Evolutionary conservation across 257 asterid species (phyloP).

Genomic region (Solanum chilense): DNA sequence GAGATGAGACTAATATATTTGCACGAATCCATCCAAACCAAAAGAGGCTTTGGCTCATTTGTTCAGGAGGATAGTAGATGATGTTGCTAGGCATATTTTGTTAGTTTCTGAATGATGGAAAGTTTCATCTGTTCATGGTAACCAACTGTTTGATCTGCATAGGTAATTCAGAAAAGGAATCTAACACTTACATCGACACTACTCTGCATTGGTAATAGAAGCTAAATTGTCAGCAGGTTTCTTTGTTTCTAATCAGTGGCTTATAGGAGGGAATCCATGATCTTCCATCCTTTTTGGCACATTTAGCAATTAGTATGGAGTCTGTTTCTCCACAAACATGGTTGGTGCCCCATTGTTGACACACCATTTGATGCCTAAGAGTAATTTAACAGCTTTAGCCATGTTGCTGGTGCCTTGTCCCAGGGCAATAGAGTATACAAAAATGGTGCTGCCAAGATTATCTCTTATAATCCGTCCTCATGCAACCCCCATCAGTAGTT

Average conservation of each 20-base stretch:
- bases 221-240: background rate
- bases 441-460: background rate
- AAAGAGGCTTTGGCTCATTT: background rate
- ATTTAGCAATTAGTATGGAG: background rate
- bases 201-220: background rate
- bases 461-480: background rate
- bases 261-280: background rate
- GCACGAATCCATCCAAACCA: background rate
- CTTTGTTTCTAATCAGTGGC: background rate
- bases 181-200: background rate
- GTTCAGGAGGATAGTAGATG: background rate
- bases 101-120: background rate
- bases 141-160: background rate
- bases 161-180: background rate
- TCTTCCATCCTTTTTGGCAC: background rate
- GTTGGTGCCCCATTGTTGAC: background rate
- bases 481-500: background rate
- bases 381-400: background rate
- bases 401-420: background rate
- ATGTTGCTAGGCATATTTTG: background rate
- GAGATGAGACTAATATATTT: background rate
- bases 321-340: background rate
- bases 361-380: background rate
- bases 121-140: background rate
- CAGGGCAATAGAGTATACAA: background rate